Conservation (phyloP, 768 basidiomycete species). For the Hemileccinum impolitum region DNA sequence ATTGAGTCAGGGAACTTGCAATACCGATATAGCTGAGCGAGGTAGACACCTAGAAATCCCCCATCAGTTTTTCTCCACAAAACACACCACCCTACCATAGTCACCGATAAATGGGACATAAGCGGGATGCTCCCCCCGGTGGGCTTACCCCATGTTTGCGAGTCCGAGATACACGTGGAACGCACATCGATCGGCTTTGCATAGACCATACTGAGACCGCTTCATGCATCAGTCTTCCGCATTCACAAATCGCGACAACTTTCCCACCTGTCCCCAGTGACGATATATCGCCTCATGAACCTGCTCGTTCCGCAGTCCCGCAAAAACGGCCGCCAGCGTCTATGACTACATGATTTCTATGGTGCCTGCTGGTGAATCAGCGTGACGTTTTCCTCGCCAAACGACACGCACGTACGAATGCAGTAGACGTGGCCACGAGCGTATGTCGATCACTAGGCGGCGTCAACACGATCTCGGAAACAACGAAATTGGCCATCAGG, state of each 20-base stretch:
- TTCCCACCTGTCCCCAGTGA: constrained; percentile 66
- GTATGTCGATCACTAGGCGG: constrained; percentile 58
- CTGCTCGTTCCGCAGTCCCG: constrained; percentile 66
- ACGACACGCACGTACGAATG: constrained; percentile 55
- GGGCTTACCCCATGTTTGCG: constrained; percentile 35
- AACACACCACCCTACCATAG: too few relatives aligned
- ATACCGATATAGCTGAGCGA: constrained; percentile 68
- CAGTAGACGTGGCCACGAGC: constrained; percentile 75
- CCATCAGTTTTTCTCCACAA: too few relatives aligned
- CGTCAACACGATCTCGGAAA: constrained; percentile 78
- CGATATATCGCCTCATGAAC: constrained; percentile 65
- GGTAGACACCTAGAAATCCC: constrained; percentile 75
- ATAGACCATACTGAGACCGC: constrained; percentile 61
- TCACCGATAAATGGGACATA: too few relatives aligned
- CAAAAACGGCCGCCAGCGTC: constrained; percentile 76
- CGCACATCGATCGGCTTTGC: constrained; percentile 56
- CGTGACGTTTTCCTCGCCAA: neutral
- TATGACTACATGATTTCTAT: constrained; percentile 78
- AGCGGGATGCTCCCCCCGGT: constrained; percentile 43
- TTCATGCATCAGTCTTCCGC: constrained; percentile 48
- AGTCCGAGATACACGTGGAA: constrained; percentile 47
- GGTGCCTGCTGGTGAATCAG: neutral
- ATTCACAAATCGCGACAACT: constrained; percentile 64
- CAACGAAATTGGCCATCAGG: constrained; percentile 74
- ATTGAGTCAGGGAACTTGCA: constrained; percentile 74